These are phyloP conservation scores for Mariannaea sp. DNA, from an alignment of 2,329 filamentous ascomycete genomes.

Conservation along the genomic window DNA sequence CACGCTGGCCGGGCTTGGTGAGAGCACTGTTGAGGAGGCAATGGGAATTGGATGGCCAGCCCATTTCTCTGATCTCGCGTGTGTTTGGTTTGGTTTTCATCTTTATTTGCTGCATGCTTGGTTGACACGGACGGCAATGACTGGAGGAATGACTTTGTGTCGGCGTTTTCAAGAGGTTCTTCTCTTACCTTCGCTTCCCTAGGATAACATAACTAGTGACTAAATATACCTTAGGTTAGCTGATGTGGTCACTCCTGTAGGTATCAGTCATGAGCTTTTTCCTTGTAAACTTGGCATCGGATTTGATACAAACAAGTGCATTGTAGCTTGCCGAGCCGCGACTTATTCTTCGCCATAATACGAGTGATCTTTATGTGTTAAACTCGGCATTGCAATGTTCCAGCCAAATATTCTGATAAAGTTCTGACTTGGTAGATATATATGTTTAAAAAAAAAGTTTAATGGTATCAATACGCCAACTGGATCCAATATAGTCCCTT, in stretches of 20 bases:
- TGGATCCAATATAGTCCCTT: not conserved
- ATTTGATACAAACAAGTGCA: too few relatives aligned
- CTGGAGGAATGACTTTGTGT: slow-evolving; percentile 32
- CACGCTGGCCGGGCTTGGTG: slow-evolving; percentile 2
- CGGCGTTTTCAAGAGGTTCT: slow-evolving; percentile 39
- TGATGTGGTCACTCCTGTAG: slow-evolving; percentile 25
- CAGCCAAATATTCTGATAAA: slow-evolving; percentile 1
- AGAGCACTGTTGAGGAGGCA: slow-evolving; percentile 7
- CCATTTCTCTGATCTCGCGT: slow-evolving; percentile 11
- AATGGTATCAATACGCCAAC: slow-evolving; percentile 9
- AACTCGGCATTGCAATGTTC: not conserved
- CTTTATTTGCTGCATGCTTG: slow-evolving; percentile 12
- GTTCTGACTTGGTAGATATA: too few relatives aligned
- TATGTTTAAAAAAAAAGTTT: too few relatives aligned
- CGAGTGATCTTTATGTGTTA: not conserved
- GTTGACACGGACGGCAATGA: slow-evolving; percentile 23
- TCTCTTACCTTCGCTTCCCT: slow-evolving; percentile 42
- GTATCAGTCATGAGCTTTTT: too few relatives aligned
- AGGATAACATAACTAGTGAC: slow-evolving; percentile 44
- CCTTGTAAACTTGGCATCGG: too few relatives aligned
- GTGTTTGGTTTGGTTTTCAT: slow-evolving; percentile 17
- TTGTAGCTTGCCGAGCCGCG: not conserved
- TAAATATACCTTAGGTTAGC: slow-evolving; percentile 44
- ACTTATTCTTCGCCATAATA: not conserved
- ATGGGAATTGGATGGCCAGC: slow-evolving; percentile 21